These are phyloP conservation scores for Backusella liffmaniae DNA, from an alignment of 192 early-diverging fungal species.

Conservation along the genomic window DNA sequence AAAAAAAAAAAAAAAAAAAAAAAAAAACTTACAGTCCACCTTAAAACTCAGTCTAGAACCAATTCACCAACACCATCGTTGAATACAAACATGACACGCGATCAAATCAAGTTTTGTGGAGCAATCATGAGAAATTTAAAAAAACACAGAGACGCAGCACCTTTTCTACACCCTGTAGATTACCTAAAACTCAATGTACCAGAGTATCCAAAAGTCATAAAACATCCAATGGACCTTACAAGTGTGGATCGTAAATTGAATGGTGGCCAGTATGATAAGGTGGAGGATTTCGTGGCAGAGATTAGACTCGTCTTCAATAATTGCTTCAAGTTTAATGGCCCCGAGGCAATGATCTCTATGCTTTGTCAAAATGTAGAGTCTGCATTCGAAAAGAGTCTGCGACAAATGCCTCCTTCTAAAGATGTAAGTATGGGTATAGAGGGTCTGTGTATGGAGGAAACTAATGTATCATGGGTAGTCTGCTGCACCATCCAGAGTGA, in stretches of 20 bases:
- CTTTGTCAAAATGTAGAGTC: conserved; percentile 69
- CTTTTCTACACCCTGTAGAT: conserved; percentile 87
- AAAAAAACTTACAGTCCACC: background rate
- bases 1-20: background rate
- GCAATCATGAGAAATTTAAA: conserved; percentile 75
- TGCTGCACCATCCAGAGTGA: conserved; percentile 18
- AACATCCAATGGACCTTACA: conserved; percentile 76
- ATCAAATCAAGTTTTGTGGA: conserved; percentile 82
- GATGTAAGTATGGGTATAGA: conserved; percentile 27
- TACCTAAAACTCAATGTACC: conserved; percentile 74
- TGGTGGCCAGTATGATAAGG: conserved; percentile 55
- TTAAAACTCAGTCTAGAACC: conserved; percentile 13
- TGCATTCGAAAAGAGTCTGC: conserved; percentile 65
- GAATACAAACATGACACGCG: conserved; percentile 61
- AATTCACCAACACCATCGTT: conserved; percentile 24
- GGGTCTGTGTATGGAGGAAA: background rate
- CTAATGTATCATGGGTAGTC: background rate
- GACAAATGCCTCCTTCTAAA: conserved; percentile 67
- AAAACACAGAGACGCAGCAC: conserved; percentile 76
- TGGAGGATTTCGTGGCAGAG: conserved; percentile 67
- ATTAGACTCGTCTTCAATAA: conserved; percentile 76
- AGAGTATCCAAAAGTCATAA: conserved; percentile 73
- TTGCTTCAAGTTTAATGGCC: conserved; percentile 81
- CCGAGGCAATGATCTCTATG: conserved; percentile 64
- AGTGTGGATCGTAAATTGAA: conserved; percentile 74